Percentiles rank a stretch among this genome's conserved stretches.
Conservation (phyloP, 768 basidiomycete genomes). For the Cystofilobasidium capitatum region DNA sequence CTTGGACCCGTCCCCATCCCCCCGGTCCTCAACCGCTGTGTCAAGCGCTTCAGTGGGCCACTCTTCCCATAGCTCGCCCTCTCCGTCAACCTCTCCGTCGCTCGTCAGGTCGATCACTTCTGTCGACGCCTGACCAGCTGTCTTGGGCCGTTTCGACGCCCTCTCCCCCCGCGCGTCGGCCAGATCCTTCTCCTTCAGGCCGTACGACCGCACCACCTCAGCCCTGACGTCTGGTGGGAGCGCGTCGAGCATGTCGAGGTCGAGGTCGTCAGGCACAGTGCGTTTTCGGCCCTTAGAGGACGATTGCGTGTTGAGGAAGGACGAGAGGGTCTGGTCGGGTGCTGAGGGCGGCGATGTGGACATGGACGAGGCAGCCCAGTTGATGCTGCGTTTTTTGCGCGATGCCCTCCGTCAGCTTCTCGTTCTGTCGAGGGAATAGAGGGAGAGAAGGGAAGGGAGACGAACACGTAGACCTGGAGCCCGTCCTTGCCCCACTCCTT, state of each 20-base stretch:
- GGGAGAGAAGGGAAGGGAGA: background rate
- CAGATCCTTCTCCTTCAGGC: constrained; percentile 5
- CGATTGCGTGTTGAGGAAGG: background rate
- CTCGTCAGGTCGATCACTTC: background rate
- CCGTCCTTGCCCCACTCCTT: background rate
- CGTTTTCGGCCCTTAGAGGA: background rate
- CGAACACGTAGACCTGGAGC: constrained; percentile 19
- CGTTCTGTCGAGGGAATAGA: background rate
- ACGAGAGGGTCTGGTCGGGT: background rate
- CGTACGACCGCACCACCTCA: background rate
- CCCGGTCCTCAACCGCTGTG: background rate
- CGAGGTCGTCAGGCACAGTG: constrained; percentile 12
- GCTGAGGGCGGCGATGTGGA: background rate
- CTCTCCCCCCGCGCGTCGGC: background rate
- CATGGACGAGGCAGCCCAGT: constrained; percentile 13
- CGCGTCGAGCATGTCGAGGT: constrained; percentile 2
- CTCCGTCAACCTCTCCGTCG: background rate
- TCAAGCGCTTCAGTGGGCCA: background rate
- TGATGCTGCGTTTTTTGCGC: constrained; percentile 21
- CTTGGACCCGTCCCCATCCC: too few species aligned
- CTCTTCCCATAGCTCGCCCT: background rate
- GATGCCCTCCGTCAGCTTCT: background rate
- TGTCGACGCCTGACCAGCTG: background rate
- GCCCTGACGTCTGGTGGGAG: constrained; percentile 4
- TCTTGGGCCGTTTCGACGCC: background rate